These are phyloP conservation scores for Geranium rotundifolium DNA, from an alignment of 345 rosid genomes.

Conservation along the genomic window DNA sequence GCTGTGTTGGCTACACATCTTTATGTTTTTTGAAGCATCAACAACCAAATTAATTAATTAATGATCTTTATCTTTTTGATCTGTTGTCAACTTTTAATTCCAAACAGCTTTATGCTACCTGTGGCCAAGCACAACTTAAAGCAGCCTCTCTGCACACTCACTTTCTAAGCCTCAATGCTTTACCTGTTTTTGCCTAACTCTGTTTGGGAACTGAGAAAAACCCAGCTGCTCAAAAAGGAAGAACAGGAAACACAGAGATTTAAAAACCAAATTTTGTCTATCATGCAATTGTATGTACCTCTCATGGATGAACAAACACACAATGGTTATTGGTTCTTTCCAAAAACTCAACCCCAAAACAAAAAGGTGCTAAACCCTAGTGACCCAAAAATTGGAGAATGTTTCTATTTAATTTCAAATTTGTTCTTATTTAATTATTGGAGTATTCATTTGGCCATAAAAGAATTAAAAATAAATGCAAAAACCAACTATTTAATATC, in stretches of 20 bases:
- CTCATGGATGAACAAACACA: conserved; percentile 8
- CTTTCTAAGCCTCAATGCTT: conserved; percentile 14
- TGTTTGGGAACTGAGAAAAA: conserved; percentile 1
- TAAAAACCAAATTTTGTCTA: conserved; percentile 23
- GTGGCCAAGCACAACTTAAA: too few relatives aligned
- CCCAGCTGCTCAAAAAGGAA: conserved; percentile 10
- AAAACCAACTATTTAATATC: too few relatives aligned
- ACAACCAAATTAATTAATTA: too few relatives aligned
- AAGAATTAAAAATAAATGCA: too few relatives aligned
- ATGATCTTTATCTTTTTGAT: too few relatives aligned
- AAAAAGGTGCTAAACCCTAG: conserved; percentile 1
- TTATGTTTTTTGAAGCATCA: too few relatives aligned
- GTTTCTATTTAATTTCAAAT: too few relatives aligned
- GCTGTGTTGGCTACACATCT: too few relatives aligned
- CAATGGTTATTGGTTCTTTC: conserved; percentile 17
- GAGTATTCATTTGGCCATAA: too few relatives aligned
- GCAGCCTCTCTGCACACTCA: background rate
- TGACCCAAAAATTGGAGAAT: conserved; percentile 1
- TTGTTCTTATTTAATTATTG: too few relatives aligned
- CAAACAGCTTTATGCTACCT: too few relatives aligned
- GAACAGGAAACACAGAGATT: conserved; percentile 15
- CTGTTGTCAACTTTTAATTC: too few relatives aligned
- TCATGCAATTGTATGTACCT: conserved; percentile 20
- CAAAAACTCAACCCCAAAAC: background rate
- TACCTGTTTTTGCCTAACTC: conserved; percentile 11